Conservation (phyloP, 2,329 filamentous ascomycete genomes). For the Raffaelea albimanens region DNA sequence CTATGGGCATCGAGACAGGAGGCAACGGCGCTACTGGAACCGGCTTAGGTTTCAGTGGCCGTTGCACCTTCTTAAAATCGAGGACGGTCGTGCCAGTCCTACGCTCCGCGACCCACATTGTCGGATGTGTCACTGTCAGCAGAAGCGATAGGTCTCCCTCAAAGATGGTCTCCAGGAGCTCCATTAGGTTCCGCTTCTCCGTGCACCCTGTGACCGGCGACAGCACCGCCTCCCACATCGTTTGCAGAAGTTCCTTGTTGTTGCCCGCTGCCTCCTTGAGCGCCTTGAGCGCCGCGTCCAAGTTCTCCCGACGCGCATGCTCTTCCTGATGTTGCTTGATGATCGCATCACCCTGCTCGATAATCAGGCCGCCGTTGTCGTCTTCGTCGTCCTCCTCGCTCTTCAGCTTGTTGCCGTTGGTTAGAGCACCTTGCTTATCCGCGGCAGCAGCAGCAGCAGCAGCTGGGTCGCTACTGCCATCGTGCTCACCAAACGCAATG, state of each 20-base stretch:
- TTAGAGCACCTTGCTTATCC: background rate
- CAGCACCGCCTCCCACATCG: slow-evolving; percentile 39
- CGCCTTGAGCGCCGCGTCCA: slow-evolving; percentile 37
- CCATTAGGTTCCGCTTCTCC: slow-evolving; percentile 40
- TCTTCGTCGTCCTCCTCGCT: slow-evolving; percentile 32
- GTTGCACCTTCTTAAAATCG: slow-evolving; percentile 12
- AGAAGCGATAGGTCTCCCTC: slow-evolving; percentile 35
- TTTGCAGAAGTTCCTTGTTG: slow-evolving; percentile 32
- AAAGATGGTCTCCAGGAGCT: slow-evolving; percentile 41
- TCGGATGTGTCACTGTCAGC: slow-evolving; percentile 36
- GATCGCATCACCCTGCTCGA: slow-evolving; percentile 34
- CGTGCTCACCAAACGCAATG: slow-evolving; percentile 55
- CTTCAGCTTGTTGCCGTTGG: slow-evolving; percentile 14
- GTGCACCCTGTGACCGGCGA: slow-evolving; percentile 35
- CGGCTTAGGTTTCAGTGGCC: slow-evolving; percentile 6
- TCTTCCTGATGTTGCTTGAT: slow-evolving; percentile 34
- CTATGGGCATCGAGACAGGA: too few species aligned
- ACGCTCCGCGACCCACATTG: slow-evolving; percentile 29
- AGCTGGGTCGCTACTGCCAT: slow-evolving; percentile 30
- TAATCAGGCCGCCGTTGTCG: slow-evolving; percentile 33
- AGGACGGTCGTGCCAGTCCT: slow-evolving; percentile 10
- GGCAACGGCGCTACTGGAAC: too few species aligned
- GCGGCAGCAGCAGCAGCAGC: slow-evolving; percentile 1
- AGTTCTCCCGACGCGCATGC: slow-evolving; percentile 37
- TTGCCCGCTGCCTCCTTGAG: slow-evolving; percentile 35